Evolutionary conservation across 2,329 filamentous ascomycete genomes (phyloP).

Genomic region (Madurella fahalii): DNA sequence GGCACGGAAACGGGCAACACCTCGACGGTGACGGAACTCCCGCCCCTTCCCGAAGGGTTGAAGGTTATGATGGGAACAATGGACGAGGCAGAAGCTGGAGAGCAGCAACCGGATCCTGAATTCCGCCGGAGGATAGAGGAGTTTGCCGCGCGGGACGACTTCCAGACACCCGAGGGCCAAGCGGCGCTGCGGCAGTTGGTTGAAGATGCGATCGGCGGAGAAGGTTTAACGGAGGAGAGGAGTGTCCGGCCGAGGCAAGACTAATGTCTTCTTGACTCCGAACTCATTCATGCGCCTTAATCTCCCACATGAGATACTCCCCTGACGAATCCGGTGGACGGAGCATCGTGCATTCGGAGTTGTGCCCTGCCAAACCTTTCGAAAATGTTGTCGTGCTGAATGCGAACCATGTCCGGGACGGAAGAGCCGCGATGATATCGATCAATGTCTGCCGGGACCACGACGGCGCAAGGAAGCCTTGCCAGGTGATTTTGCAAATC

Average conservation of each 20-base stretch:
- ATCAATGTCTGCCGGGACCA: constrained; percentile 50
- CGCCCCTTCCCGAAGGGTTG: constrained; percentile 70
- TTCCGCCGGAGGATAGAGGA: constrained; percentile 85
- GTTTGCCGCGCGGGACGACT: constrained; percentile 77
- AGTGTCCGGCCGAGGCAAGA: constrained; percentile 60
- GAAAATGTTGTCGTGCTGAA: constrained; percentile 51
- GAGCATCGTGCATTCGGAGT: constrained; percentile 51
- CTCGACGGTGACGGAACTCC: constrained; percentile 40
- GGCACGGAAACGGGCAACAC: constrained; percentile 32
- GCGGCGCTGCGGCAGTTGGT: constrained; percentile 73
- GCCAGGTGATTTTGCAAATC: constrained; percentile 54
- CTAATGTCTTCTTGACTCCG: constrained; percentile 34
- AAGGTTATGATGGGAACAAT: constrained; percentile 74
- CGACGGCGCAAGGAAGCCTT: constrained; percentile 51
- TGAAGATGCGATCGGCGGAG: constrained; percentile 70
- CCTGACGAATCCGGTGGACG: constrained; percentile 45
- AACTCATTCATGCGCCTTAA: constrained; percentile 42
- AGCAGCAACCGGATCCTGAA: constrained; percentile 69
- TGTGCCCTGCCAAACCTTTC: constrained; percentile 40
- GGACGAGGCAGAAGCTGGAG: constrained; percentile 56
- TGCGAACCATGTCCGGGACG: constrained; percentile 51
- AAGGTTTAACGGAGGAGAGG: constrained; percentile 59
- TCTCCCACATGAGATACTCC: constrained; percentile 60
- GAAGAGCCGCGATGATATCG: constrained; percentile 40
- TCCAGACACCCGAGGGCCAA: constrained; percentile 76